A percentile compares a stretch with the other conserved stretches of the same genome.
phyloP scores from a whole-genome alignment of 441 rosid genomes.

The Raphanus hybrid region DNA sequence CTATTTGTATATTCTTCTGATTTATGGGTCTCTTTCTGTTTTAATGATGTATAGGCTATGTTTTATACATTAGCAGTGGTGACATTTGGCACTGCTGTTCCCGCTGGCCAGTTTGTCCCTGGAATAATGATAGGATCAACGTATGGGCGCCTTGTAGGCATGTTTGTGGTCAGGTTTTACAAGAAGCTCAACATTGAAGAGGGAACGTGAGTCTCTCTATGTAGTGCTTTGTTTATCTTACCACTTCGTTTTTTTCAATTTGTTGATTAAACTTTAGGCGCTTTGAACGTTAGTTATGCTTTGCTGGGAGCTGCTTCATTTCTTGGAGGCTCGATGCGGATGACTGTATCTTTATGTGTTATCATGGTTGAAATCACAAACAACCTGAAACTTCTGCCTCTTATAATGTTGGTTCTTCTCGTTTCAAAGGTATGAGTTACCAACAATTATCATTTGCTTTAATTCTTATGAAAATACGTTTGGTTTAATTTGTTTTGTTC shows the following conservation, averaged over 20 bases:
- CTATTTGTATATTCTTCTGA: constrained; percentile 12
- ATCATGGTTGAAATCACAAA: constrained; percentile 99
- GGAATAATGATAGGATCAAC: constrained; percentile 99
- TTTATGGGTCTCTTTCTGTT: neutral
- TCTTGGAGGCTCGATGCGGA: constrained; percentile 99
- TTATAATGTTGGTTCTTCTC: constrained; percentile 98
- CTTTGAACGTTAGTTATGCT: constrained; percentile 70
- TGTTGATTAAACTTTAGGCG: neutral
- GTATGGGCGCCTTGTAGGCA: constrained; percentile 97
- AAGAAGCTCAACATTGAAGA: constrained; percentile 94
- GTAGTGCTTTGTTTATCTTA: constrained; percentile 21
- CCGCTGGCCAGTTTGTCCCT: constrained; percentile 99
- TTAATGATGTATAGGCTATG: constrained; percentile 75
- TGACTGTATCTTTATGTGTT: constrained; percentile 97
- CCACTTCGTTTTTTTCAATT: neutral
- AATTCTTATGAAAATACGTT: constrained; percentile 25
- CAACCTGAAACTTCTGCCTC: constrained; percentile 91
- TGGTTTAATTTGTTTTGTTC: constrained; percentile 22
- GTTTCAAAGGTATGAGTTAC: constrained; percentile 81
- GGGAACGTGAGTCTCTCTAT: constrained; percentile 86
- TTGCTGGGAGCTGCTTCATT: constrained; percentile 98
- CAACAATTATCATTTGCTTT: constrained; percentile 26
- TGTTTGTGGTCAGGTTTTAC: constrained; percentile 93
- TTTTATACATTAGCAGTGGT: constrained; percentile 93
- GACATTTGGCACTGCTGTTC: constrained; percentile 98